These are phyloP conservation scores for Graphilbum ipis-grandicollis DNA, from an alignment of 2,329 filamentous ascomycete genomes.

Conservation along the genomic window DNA sequence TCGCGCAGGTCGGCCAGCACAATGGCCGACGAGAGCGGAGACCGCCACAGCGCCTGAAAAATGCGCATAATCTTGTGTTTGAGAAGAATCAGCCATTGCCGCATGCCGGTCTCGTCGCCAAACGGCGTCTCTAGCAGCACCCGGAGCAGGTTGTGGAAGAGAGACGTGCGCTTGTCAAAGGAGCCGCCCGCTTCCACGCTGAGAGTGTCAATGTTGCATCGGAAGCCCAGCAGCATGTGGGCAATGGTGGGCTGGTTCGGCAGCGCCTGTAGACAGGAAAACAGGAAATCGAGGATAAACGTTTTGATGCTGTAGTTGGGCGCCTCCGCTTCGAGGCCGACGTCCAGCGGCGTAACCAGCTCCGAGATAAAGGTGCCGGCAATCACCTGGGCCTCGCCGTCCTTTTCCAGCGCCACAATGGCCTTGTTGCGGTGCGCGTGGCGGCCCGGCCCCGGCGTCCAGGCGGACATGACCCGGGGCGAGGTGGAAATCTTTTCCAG, in stretches of 20 bases:
- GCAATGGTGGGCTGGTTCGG: slow-evolving; percentile 72
- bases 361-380: slow-evolving; percentile 54
- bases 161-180: slow-evolving; percentile 53
- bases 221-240: slow-evolving; percentile 79
- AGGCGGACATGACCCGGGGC: slow-evolving; percentile 57
- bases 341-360: slow-evolving; percentile 51
- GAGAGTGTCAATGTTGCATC: slow-evolving; percentile 53
- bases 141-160: slow-evolving; percentile 68
- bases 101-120: slow-evolving; percentile 33
- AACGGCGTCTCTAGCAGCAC: slow-evolving; percentile 55
- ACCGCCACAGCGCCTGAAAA: slow-evolving; percentile 67
- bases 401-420: slow-evolving; percentile 71
- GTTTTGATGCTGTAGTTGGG: slow-evolving; percentile 68
- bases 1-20: slow-evolving; percentile 65
- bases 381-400: slow-evolving; percentile 67
- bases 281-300: slow-evolving; percentile 72
- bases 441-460: slow-evolving; percentile 41
- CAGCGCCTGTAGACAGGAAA: slow-evolving; percentile 58
- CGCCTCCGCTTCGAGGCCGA: slow-evolving; percentile 51
- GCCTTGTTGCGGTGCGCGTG: slow-evolving; percentile 62
- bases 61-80: slow-evolving; percentile 56
- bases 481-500: slow-evolving; percentile 78
- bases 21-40: slow-evolving; percentile 57
- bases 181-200: slow-evolving; percentile 49
- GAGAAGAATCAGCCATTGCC: slow-evolving; percentile 51